Base-by-base conservation (phyloP, 2,329 filamentous ascomycete genomes). In the Fusarium penzigii region DNA sequence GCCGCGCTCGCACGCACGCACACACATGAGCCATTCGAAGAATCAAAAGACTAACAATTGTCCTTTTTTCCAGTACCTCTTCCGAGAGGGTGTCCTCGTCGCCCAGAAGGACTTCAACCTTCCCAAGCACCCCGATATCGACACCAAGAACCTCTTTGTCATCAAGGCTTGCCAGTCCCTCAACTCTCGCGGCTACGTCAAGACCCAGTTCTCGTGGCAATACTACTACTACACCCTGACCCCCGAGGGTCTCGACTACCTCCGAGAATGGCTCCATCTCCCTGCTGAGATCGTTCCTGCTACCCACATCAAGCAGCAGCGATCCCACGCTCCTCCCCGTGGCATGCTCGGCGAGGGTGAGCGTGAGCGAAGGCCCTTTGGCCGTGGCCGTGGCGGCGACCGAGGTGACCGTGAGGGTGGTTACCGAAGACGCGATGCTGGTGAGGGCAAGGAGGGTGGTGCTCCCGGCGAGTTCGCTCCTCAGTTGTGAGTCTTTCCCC, bases 171-270 rank as follows among this genome's bases (percentile, higher is more conserved):
- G 87, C 82, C 94, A 99, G 85, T 99, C 94, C 64, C 87, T 99
- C 75, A 96, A 87, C 83, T 97, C 92, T 69, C 93, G 94, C 77
- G 93, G 93, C 76, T 97, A 90, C 80, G 87, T 99, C 82, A 99
- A 99, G 90, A 99, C 94, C 71, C 94, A 95, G 81, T 99, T 99
- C 89, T 96, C 92, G 67, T 96, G 92, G 92, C 92, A 96, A 82
- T 96, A 92, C 86, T 96, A 97, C 89, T 99, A 99, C 90, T 99
- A 99, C 88, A 97, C 94, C 80, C 88, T 99, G 80, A 97, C 93
- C 77, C 90, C 92, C 74, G 92, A 97, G 86, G 94, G 94, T 82
- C 93, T 99, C 77, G 93, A 97, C 84, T 99, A 99, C 87, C 92
- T 99, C 78, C 93, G 94, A 76, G 94, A 99, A 85, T 99, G 94